These are phyloP conservation scores for Phaeosphaeriaceae sp. DNA, from an alignment of 2,329 filamentous ascomycete species.

Conservation along the genomic window DNA sequence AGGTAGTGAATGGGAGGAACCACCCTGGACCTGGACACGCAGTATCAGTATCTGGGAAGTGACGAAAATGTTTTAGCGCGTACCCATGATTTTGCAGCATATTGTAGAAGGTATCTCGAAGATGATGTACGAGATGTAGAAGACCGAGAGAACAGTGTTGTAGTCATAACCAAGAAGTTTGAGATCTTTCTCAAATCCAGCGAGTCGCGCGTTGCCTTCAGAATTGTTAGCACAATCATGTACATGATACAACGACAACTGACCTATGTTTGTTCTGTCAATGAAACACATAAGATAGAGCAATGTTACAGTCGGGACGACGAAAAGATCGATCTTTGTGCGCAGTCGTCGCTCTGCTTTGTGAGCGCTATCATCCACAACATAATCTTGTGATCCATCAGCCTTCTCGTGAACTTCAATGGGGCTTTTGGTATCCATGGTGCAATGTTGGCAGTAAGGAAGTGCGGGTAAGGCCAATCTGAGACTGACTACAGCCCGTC, in stretches of 20 bases:
- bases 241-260: not conserved
- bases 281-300: constrained; percentile 76
- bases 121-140: constrained; percentile 75
- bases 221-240: no score
- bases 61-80: not conserved
- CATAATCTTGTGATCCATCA: constrained; percentile 10
- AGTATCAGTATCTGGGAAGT: not conserved
- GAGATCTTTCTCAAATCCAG: constrained; percentile 69
- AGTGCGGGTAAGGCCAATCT: not conserved
- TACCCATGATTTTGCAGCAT: constrained; percentile 24
- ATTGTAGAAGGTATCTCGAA: constrained; percentile 74
- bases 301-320: constrained; percentile 69
- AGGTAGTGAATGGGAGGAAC: constrained; percentile 69
- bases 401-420: constrained; percentile 8
- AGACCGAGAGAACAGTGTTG: constrained; percentile 71
- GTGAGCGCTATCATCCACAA: constrained; percentile 60
- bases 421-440: constrained; percentile 13
- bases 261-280: constrained; percentile 73
- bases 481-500: not conserved
- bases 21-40: constrained; percentile 63
- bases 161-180: constrained; percentile 68
- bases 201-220: constrained; percentile 69
- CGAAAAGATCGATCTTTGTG: constrained; percentile 67
- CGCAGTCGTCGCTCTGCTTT: constrained; percentile 63
- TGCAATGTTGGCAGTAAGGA: not conserved